A percentile compares a stretch with the other conserved stretches of the same genome.
These are phyloP conservation scores for Malus fusca DNA, from an alignment of 306 rosid species.

Conservation along the genomic window DNA sequence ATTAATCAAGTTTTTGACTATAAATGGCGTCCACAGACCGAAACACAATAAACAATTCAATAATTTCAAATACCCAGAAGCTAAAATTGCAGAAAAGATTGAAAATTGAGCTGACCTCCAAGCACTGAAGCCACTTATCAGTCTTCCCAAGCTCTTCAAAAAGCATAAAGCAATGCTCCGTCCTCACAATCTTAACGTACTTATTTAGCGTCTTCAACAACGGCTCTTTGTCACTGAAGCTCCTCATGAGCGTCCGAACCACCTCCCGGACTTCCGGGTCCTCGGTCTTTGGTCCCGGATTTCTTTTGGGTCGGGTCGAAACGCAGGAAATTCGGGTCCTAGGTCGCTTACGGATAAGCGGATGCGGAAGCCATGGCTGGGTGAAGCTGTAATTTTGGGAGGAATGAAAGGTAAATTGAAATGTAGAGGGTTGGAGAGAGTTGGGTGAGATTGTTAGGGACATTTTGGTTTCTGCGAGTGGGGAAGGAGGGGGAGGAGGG, in stretches of 20 bases:
- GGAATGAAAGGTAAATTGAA: constrained; percentile 13
- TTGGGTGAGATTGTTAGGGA: constrained; percentile 16
- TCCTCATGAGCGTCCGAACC: constrained; percentile 47
- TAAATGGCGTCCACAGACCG: background rate
- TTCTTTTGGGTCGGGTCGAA: constrained; percentile 32
- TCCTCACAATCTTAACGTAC: constrained; percentile 58
- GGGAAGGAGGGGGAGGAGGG: background rate
- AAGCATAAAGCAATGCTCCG: constrained; percentile 79
- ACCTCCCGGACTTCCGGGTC: constrained; percentile 54
- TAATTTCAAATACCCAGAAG: background rate
- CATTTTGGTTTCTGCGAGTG: constrained; percentile 7
- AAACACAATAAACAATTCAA: background rate
- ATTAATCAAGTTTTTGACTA: background rate
- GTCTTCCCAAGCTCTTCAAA: constrained; percentile 70
- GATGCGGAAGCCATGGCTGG: constrained; percentile 26
- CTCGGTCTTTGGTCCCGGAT: constrained; percentile 12
- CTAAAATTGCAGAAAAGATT: background rate
- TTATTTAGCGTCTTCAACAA: constrained; percentile 59
- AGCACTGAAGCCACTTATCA: constrained; percentile 84
- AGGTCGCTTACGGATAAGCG: background rate
- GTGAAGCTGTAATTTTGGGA: constrained; percentile 9
- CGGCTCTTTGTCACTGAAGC: constrained; percentile 65
- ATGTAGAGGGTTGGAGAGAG: constrained; percentile 21
- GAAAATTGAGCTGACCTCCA: constrained; percentile 53
- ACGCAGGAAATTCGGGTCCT: constrained; percentile 30